These are phyloP conservation scores for Leucosporidium scottii DNA, from an alignment of 768 basidiomycete species.

Conservation along the genomic window DNA sequence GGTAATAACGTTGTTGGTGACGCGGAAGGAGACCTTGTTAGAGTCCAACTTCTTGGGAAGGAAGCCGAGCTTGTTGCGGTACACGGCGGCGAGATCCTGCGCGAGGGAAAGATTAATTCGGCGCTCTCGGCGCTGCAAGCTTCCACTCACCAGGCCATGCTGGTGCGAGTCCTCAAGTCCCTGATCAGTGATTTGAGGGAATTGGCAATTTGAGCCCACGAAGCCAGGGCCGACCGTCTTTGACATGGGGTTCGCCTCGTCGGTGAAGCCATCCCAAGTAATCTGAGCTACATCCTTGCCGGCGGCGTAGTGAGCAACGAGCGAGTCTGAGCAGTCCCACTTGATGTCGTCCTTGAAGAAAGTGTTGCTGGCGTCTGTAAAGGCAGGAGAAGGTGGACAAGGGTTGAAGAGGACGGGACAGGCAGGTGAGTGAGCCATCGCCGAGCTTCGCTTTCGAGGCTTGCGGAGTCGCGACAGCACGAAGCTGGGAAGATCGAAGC, in stretches of 20 bases:
- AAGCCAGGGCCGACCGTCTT: neutral
- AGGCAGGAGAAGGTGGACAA: no score
- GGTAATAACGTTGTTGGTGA: constrained; percentile 33
- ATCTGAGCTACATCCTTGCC: neutral
- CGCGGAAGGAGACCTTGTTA: constrained; percentile 32
- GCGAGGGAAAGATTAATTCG: constrained; percentile 17
- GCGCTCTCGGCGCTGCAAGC: neutral
- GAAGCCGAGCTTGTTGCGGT: constrained; percentile 34
- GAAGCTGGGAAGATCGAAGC: no score
- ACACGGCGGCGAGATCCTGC: constrained; percentile 35
- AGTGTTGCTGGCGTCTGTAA: constrained; percentile 32
- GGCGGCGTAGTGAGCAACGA: neutral
- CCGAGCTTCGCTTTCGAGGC: no score
- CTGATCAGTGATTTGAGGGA: constrained; percentile 34
- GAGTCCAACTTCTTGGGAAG: constrained; percentile 28
- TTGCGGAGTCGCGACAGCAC: no score
- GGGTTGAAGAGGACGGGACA: no score
- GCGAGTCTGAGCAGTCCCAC: constrained; percentile 3
- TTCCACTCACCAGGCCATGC: constrained; percentile 15
- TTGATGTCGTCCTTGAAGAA: constrained; percentile 37
- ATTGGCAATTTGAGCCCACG: constrained; percentile 34
- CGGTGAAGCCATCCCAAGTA: neutral
- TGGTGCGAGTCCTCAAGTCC: neutral
- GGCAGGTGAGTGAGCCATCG: no score
- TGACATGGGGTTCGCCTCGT: neutral